phyloP scores from a whole-genome alignment of 192 early-diverging fungal genomes.

The Geranomyces variabilis region DNA sequence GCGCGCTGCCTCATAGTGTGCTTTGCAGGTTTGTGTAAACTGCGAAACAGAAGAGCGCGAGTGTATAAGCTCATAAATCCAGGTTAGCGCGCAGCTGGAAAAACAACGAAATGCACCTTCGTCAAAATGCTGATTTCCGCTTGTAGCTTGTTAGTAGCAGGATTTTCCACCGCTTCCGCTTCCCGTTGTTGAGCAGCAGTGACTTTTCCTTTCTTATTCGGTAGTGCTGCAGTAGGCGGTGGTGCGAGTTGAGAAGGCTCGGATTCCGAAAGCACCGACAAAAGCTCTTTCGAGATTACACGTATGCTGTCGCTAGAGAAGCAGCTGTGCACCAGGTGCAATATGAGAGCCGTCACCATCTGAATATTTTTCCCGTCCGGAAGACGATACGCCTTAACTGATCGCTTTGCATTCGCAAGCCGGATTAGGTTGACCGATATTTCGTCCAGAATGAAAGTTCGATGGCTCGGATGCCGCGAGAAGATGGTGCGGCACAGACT shows the following conservation, averaged over 20 bases:
- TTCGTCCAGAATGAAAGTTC: constrained; percentile 85
- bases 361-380: constrained; percentile 69
- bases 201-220: not conserved
- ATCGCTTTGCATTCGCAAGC: constrained; percentile 62
- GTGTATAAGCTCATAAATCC: not conserved
- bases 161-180: not conserved
- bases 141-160: not conserved
- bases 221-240: not conserved
- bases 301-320: constrained; percentile 11
- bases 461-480: constrained; percentile 59
- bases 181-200: not conserved
- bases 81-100: too few relatives aligned
- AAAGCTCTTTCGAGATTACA: not conserved
- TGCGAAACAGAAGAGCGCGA: not conserved
- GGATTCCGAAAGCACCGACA: not conserved
- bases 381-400: constrained; percentile 57
- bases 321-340: constrained; percentile 71
- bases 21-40: constrained; percentile 24
- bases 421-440: constrained; percentile 75
- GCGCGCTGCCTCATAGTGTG: constrained; percentile 53
- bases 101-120: not conserved
- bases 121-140: not conserved
- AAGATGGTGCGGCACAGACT: constrained; percentile 47
- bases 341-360: constrained; percentile 70
- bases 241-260: not conserved